Evolutionary conservation across 2,329 filamentous ascomycete species (phyloP), one percentile per base, ranked within the genome.

Genomic region (Colletotrichum sp.): DNA sequence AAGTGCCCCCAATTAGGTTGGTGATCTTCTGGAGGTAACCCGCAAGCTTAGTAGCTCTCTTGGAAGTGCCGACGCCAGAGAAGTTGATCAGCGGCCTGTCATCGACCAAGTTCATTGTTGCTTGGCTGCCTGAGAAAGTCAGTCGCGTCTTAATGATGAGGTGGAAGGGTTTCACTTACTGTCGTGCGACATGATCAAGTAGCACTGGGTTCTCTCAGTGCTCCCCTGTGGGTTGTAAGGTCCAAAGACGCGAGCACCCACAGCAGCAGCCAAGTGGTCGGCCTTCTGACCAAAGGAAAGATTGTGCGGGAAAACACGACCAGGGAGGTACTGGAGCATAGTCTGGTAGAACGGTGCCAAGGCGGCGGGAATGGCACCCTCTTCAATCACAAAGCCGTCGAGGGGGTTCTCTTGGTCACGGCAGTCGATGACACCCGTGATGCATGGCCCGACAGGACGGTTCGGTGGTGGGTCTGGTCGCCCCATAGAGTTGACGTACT

Each of bases 131-230:
- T 76, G 7, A 0, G 4, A 10, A 8, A 2, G 60, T 75, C 8
- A 73, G 65, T 24, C 3, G 18, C 1, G 28, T 2, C 3, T 15
- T 2, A 8, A 32, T 16, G 4, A 8, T 0, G 2, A 6, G 4
- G 6, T 30, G 6, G 78, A 57, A 49, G 44, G 1, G 16, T 10
- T 2, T 0, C 15, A 75, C 77, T 68, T 82, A 69, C 89, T 91
- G 78, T 93, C 92, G 78, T 94, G 92, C 2, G 90, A 91, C 91
- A 94, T 93, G 80, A 93, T 87, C 8, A 94, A 86, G 80, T 93
- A 94, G 1, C 92, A 88, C 72, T 93, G 90, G 0, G 92, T 94
- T 75, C 85, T 89, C 80, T 90, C 88, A 15, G 93, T 83, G 28
- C 91, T 90, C 0, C 92, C 90, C 8, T 86, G 84, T 8, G 84